Base-by-base conservation (phyloP, 192 early-diverging fungal species). In the Dimargaris verticillata region DNA sequence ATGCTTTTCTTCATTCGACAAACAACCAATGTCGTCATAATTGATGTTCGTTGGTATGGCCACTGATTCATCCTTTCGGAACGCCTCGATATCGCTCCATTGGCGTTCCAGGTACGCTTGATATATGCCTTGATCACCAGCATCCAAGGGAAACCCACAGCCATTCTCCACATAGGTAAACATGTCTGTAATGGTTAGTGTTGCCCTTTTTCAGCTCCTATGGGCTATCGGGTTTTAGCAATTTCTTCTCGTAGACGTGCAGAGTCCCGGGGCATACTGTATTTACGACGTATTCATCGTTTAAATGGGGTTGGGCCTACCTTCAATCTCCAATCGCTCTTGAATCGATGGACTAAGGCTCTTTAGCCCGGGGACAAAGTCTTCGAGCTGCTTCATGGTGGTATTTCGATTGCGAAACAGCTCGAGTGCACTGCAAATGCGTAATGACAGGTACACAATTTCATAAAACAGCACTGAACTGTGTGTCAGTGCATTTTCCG, bases 1-100 rank as follows among this genome's bases (percentile, higher is more conserved):
- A 53, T 74, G 68, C 2, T 77, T 70, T 46, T 72, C 72, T 62
- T 83, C 81, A 43, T 74, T 71, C 17, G 81, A 83, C 44, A 83
- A 55, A 42, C 75, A 76, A 18, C 73, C 55, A 33, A 83, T 66
- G 41, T 75, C 79, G 69, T 25, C 38, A 64, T 86, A 89, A 67
- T 89, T 83, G 29, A 89, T 58, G 49, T 85, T 70, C 4, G 66
- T 58, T 9, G 81, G 80, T 28, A 89, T 65, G 51, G 67, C 68
- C 67, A 86, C 62, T 38, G 75, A 61, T 67, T 87, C 86, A 53
- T 89, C 85, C 59, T 75, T 70, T 66, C 78, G 78, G 50, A 87
- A 82, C 44, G 73, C 65, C 44, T 44, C 61, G 45, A 86, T 78
- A 60, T 89, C 88, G 0, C 61, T 50, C 49, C 67, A 74, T 64